Evolutionary conservation across 2,329 filamentous ascomycete genomes (phyloP).

Genomic region (Myriosclerotinia duriaeana): DNA sequence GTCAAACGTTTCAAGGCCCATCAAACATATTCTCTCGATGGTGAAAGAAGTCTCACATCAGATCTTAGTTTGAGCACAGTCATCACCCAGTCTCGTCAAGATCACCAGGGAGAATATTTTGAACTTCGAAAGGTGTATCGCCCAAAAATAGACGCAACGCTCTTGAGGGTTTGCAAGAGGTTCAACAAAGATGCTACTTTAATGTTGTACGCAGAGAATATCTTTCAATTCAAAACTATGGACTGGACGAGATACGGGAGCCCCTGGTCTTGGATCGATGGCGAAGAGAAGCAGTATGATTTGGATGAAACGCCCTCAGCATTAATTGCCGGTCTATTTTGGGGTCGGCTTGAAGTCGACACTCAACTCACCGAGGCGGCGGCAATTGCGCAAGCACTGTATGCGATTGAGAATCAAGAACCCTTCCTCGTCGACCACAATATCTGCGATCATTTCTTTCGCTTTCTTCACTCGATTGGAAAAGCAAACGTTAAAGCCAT

Average conservation of each 20-base stretch:
- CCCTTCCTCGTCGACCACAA: background rate
- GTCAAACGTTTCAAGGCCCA: background rate
- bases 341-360: background rate
- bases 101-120: background rate
- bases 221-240: background rate
- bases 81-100: background rate
- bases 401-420: background rate
- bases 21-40: background rate
- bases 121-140: background rate
- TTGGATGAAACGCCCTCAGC: background rate
- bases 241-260: background rate
- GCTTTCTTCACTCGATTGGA: background rate
- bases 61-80: background rate
- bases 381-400: background rate
- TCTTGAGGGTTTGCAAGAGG: conserved; percentile 1
- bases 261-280: background rate
- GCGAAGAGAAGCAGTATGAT: background rate
- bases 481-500: background rate
- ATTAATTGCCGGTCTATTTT: too few relatives aligned
- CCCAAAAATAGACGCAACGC: background rate
- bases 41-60: background rate
- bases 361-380: accelerated
- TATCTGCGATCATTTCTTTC: conserved; percentile 1
- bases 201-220: background rate
- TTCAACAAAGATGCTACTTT: background rate